Base-by-base conservation (phyloP, 805 yeast species). In the Candida succiphila region DNA sequence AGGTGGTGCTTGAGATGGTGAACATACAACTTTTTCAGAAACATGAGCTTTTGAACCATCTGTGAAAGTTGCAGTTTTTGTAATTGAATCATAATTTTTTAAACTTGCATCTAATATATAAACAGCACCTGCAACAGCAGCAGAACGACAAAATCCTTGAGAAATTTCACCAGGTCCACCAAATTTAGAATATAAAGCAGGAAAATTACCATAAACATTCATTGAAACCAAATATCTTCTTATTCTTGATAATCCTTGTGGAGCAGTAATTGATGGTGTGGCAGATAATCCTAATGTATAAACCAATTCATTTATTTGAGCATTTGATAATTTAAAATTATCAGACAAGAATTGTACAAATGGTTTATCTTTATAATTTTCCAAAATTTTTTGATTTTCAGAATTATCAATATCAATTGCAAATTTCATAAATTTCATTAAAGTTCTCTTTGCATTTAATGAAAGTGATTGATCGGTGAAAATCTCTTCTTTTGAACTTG, bases 101-200 rank as follows among this genome's bases (percentile, higher is more conserved):
- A 89, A 57, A 26, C 67, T 61, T 13, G 92, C 79, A 50, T 79
- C 76, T 36, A 89, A 65, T 55, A 87, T 86, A 60, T 92, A 89
- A 23, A 94, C 85, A 35, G 96, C 81, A 35, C 97, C 97, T 15
- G 92, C 97, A 41, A 89, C 97, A 12, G 98, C 98, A 4, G 97
- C 97, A 37, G 94, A 82, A 46, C 98, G 71, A 60, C 96, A 89
- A 57, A 92, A 89, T 2, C 96, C 98, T 61, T 89, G 98, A 13
- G 95, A 78, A 19, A 89, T 64, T 58, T 89, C 98, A 34, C 97
- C 96, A 0, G 95, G 88, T 3, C 95, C 94, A 37, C 97, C 98
- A 59, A 78, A 89, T 63, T 86, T 89, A 32, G 94, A 82, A 46
- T 79, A 79, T 63, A 89, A 67, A 10, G 84, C 94, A 3, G 98